Percentiles rank a stretch among this genome's conserved stretches.
Conservation (phyloP, 306 rosid species). For the Cajanus cajan region DNA sequence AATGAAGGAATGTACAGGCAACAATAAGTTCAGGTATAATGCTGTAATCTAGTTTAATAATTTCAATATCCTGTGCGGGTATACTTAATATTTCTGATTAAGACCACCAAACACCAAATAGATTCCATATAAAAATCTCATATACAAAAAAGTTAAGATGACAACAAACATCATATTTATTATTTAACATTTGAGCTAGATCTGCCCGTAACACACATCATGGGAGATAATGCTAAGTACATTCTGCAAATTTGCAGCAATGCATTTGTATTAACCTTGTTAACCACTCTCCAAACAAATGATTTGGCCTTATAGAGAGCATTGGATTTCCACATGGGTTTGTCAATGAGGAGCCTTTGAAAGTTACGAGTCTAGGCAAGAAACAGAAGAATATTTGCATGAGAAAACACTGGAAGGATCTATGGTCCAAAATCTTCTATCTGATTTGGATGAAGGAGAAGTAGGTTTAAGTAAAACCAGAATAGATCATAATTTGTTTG, state of each 20-base stretch:
- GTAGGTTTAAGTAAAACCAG: not conserved
- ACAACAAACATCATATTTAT: not conserved
- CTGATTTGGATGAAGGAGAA: not conserved
- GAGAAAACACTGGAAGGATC: not conserved
- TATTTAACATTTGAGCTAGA: not conserved
- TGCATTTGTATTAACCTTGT: not conserved
- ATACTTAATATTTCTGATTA: not conserved
- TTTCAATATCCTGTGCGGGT: constrained; percentile 5
- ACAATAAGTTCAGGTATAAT: constrained; percentile 1
- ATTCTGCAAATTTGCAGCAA: not conserved
- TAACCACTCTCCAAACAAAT: not conserved
- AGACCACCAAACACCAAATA: not conserved
- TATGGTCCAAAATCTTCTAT: not conserved
- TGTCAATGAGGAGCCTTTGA: not conserved
- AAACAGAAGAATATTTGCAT: not conserved
- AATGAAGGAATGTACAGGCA: constrained; percentile 1
- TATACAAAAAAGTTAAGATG: not conserved
- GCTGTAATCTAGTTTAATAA: constrained; percentile 12
- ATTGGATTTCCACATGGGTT: not conserved
- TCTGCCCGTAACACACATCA: not conserved
- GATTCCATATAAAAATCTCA: constrained; percentile 6
- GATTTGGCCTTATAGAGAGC: not conserved
- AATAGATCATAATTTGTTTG: not conserved
- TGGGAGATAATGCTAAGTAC: not conserved
- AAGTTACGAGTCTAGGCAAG: not conserved